Evolutionary conservation across 2,329 filamentous ascomycete species (phyloP), one percentile per base, ranked within the genome.

Genomic region (Nemania abortiva): DNA sequence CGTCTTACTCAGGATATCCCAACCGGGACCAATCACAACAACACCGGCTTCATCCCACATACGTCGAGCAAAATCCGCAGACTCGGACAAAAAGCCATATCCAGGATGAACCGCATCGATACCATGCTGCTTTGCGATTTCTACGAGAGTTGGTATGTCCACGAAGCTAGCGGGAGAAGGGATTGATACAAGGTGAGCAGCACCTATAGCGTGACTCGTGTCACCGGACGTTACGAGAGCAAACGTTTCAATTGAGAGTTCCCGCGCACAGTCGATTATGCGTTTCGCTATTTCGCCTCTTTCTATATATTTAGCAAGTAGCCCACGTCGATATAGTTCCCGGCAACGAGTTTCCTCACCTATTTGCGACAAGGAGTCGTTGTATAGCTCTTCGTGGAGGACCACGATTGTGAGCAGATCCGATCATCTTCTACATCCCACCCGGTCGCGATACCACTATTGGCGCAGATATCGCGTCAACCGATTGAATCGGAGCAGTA

Each of bases 81-180:
- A 90, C 64, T 91, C 89, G 6, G 85, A 87, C 2, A 91, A 77
- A 70, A 90, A 91, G 1, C 89, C 89, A 79, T 91, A 91, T 2
- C 89, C 89, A 0, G 89, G 88, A 56, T 90, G 87, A 18, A 92
- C 84, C 3, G 87, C 87, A 24, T 71, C 69, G 31, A 71, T 66
- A 1, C 1, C 34, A 49, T 71, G 39, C 22, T 62, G 18, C 70
- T 90, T 81, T 9, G 79, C 84, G 6, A 71, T 50, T 29, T 55
- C 42, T 15, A 71, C 50, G 29, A 71, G 66, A 45, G 50, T 22
- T 9, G 63, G 13, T 37, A 66, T 69, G 31, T 69, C 50, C 15
- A 66, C 7, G 55, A 66, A 71, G 47, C 20, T 56, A 11, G 66
- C 50, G 18, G 69, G 2, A 29, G 69, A 66, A 45, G 69, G 22